Evolutionary conservation across 1,284 basidiomycete genomes (phyloP).

Genomic region (Malassezia dermatis): DNA sequence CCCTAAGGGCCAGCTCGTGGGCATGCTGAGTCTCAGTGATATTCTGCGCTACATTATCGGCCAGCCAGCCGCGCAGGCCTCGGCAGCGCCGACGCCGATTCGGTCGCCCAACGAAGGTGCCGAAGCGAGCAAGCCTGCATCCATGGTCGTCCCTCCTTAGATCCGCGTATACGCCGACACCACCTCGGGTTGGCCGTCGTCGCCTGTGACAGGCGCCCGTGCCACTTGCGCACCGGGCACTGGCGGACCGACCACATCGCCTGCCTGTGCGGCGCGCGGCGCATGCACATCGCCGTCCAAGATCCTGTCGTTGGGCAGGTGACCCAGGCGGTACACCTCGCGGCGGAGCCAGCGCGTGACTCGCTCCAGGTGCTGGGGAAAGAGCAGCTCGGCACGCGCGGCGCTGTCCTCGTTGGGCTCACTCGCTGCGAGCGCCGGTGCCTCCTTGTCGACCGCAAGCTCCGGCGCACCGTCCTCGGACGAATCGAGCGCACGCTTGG

Average conservation of each 20-base stretch:
- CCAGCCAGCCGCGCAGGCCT: slow-evolving; percentile 1
- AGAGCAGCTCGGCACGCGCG: slow-evolving; percentile 48
- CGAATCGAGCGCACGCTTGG: slow-evolving; percentile 8
- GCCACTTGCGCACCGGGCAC: neutral
- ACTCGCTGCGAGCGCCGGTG: slow-evolving; percentile 8
- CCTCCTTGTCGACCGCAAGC: slow-evolving; percentile 23
- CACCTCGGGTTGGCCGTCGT: neutral
- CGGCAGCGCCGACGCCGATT: neutral
- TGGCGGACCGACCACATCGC: neutral
- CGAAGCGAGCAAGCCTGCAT: neutral
- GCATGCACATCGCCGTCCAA: slow-evolving; percentile 19
- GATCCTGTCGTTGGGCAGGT: slow-evolving; percentile 57
- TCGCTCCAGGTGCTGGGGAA: slow-evolving; percentile 58
- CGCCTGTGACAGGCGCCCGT: neutral
- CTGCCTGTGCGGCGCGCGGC: neutral
- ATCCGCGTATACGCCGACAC: slow-evolving; percentile 18
- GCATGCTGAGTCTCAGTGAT: slow-evolving; percentile 41
- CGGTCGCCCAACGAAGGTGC: neutral
- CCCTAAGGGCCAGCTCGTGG: slow-evolving; percentile 22
- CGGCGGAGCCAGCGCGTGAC: slow-evolving; percentile 67
- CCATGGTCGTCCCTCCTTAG: neutral
- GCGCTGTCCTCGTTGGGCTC: slow-evolving; percentile 23
- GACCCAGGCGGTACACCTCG: slow-evolving; percentile 66
- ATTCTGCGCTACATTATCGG: slow-evolving; percentile 43
- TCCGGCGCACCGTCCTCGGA: slow-evolving; percentile 52